Evolutionary conservation across 1,284 basidiomycete species (phyloP).

Genomic region (Puccinia novopanici): DNA sequence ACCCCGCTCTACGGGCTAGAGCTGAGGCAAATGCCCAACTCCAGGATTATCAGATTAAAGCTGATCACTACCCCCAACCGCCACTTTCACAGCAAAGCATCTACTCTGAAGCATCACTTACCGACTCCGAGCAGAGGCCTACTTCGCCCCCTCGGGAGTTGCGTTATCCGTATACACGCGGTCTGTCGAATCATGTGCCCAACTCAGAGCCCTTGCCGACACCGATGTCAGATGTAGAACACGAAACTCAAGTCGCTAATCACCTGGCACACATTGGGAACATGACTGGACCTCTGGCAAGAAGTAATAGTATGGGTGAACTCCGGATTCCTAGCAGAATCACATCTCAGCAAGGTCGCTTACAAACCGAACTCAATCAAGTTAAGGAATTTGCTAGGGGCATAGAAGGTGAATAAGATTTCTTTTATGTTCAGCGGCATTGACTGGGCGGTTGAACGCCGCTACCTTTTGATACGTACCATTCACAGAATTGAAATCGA

Average conservation of each 20-base stretch:
- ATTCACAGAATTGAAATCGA: slow-evolving; percentile 37
- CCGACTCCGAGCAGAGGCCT: background rate
- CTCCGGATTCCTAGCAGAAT: slow-evolving; percentile 47
- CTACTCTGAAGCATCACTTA: background rate
- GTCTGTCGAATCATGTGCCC: background rate
- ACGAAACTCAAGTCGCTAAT: slow-evolving; percentile 5
- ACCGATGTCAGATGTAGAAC: background rate
- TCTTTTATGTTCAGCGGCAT: slow-evolving; percentile 8
- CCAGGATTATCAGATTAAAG: background rate
- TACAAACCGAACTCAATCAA: slow-evolving; percentile 48
- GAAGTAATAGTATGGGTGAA: slow-evolving; percentile 51
- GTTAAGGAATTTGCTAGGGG: slow-evolving; percentile 50
- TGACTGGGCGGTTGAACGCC: background rate
- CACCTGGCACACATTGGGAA: slow-evolving; percentile 11
- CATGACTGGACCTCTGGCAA: background rate
- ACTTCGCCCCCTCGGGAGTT: background rate
- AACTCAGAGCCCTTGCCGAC: slow-evolving; percentile 33
- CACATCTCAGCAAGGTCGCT: slow-evolving; percentile 42
- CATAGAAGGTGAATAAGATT: slow-evolving; percentile 29
- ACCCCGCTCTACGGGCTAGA: slow-evolving; percentile 32
- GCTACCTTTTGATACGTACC: background rate
- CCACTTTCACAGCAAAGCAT: background rate
- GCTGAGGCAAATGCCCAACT: slow-evolving; percentile 28
- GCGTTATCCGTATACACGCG: background rate
- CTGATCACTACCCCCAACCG: background rate